Conservation (phyloP, 2,329 filamentous ascomycete species). For the Colletotrichum gigasporum region DNA sequence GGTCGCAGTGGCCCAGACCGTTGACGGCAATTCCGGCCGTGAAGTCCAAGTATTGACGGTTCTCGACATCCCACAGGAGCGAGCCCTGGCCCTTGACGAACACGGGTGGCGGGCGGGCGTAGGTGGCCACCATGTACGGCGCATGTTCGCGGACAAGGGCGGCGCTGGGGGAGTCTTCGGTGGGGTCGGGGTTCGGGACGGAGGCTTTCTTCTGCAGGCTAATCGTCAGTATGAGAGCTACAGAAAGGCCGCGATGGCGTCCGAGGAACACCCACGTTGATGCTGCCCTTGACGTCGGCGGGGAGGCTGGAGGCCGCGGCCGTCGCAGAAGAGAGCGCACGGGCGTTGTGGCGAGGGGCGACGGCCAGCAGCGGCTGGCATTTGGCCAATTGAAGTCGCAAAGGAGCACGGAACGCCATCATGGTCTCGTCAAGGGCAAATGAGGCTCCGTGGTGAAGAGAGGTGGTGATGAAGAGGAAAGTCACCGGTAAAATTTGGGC, state of each 20-base stretch:
- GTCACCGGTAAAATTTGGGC: constrained; percentile 18
- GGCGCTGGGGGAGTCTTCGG: constrained; percentile 77
- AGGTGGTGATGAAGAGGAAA: constrained; percentile 15
- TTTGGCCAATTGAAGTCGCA: constrained; percentile 48
- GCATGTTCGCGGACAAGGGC: constrained; percentile 79
- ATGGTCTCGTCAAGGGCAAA: constrained; percentile 6
- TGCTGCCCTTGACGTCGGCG: constrained; percentile 43
- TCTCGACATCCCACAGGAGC: constrained; percentile 90
- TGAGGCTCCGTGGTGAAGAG: neutral
- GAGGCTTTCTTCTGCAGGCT: constrained; percentile 40
- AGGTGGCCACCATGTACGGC: constrained; percentile 95
- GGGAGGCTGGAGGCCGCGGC: constrained; percentile 46
- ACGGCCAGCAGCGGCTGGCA: constrained; percentile 33
- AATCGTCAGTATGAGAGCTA: neutral
- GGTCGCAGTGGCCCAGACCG: constrained; percentile 88
- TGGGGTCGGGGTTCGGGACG: constrained; percentile 75
- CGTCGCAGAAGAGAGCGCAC: constrained; percentile 45
- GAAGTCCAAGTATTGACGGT: constrained; percentile 90
- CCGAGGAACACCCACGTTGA: constrained; percentile 40
- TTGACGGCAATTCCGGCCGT: constrained; percentile 97
- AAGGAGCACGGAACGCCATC: constrained; percentile 52
- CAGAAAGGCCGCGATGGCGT: neutral
- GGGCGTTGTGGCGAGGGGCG: constrained; percentile 40
- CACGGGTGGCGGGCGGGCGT: constrained; percentile 87
- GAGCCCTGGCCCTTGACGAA: constrained; percentile 90